Base-by-base conservation (phyloP, 2,329 filamentous ascomycete genomes). In the Metarhizium brunneum region DNA sequence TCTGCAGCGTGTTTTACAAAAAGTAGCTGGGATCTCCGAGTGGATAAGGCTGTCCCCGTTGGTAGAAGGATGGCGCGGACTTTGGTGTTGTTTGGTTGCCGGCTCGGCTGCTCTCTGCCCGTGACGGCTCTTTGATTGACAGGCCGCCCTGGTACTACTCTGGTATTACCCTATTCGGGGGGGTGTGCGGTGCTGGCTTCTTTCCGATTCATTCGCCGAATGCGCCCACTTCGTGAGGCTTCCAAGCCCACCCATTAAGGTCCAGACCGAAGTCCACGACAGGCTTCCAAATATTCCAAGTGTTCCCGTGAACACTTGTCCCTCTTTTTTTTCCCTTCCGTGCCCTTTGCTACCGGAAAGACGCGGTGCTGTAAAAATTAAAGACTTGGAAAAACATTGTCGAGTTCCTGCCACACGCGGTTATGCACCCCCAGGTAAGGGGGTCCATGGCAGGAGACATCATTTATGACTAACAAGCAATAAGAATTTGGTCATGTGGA, bases 201-300 rank as follows among this genome's bases (percentile, higher is more conserved):
- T 30, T 52, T 54, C 55, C 55, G 55, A 54, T 56, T 54, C 55
- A 53, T 52, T 54, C 52, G 30, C 48, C 47, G 42, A 52, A 42
- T 40, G 32, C 42, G 32, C 54, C 42, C 49, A 42, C 30, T 45
- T 40, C 40, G 14, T 48, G 49, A 50, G 54, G 30, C 40, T 38
- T 55, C 25, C 47, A 29, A 55, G 30, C 48, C 54, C 42, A 40
- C 32, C 29, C 20, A 13, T 30, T 35, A 47, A 53, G 42, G 51
- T 53, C 51, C 14, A 53, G 51, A 53, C 51, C 43, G 5, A 25
- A 47, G 51, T 53, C 51, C 42, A 53, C 43, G 42, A 47, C 51
- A 47, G 42, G 51, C 51, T 53, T 47, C 51, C 30, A 36, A 18
- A 35, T 47, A 35, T 47, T 53, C 16, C 25, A 45, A 35, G 40